phyloP scores from a whole-genome alignment of 306 rosid species.

The Chamaecrista fasciculata region DNA sequence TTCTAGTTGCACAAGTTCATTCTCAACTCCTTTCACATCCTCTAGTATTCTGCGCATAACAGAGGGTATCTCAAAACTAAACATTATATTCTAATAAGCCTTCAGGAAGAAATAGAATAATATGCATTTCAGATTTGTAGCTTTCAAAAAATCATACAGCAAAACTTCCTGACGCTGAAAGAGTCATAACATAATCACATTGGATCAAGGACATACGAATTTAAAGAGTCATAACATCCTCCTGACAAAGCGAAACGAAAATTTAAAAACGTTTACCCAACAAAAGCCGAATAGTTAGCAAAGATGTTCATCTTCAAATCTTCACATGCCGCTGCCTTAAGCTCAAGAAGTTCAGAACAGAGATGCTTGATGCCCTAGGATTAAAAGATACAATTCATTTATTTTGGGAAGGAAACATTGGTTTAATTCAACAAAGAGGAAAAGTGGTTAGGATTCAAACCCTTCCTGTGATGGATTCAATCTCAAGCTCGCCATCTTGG shows the following conservation, averaged over 20 bases:
- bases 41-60: constrained; percentile 52
- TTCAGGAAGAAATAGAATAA: constrained; percentile 4
- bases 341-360: constrained; percentile 75
- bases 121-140: not conserved
- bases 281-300: constrained; percentile 55
- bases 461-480: constrained; percentile 75
- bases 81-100: not conserved
- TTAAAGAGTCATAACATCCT: not conserved
- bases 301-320: constrained; percentile 57
- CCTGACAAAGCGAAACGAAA: not conserved
- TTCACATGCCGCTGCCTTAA: constrained; percentile 61
- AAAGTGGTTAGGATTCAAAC: constrained; percentile 16
- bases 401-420: not conserved
- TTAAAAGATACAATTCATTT: not conserved
- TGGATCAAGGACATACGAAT: not conserved
- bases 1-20: constrained; percentile 59
- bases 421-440: not conserved
- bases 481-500: constrained; percentile 40
- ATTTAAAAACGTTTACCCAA: constrained; percentile 41
- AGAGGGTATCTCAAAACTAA: constrained; percentile 1
- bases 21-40: constrained; percentile 50
- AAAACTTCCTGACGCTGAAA: not conserved
- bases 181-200: too few relatives aligned
- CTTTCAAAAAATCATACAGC: not conserved
- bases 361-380: constrained; percentile 75